Percentiles rank a stretch among this genome's conserved stretches.
These are phyloP conservation scores for Colletotrichum sp. DNA, from an alignment of 2,329 filamentous ascomycete species.

Conservation along the genomic window DNA sequence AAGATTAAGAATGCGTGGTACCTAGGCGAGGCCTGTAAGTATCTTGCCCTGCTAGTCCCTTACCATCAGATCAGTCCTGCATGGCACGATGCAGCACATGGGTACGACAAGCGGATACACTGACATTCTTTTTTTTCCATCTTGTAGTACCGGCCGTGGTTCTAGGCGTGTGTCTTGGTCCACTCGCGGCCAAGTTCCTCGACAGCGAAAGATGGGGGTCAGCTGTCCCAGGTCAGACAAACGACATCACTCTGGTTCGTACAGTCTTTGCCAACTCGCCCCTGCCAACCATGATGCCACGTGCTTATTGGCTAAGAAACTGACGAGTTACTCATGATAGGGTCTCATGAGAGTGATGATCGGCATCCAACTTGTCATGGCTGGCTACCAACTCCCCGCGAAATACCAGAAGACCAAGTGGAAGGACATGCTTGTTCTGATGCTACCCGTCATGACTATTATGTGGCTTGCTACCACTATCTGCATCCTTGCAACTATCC, in stretches of 20 bases:
- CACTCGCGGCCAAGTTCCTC: slow-evolving; percentile 58
- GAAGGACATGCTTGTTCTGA: slow-evolving; percentile 58
- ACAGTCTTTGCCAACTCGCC: not conserved
- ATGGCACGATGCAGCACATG: not conserved
- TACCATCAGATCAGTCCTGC: not conserved
- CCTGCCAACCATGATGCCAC: not conserved
- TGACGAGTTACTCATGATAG: slow-evolving; percentile 20
- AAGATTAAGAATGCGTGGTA: slow-evolving; percentile 60
- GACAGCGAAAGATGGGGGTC: slow-evolving; percentile 46
- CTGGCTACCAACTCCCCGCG: slow-evolving; percentile 65
- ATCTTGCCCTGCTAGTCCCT: not conserved
- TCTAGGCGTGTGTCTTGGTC: slow-evolving; percentile 59
- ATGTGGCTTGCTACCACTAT: slow-evolving; percentile 66
- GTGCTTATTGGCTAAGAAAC: not conserved
- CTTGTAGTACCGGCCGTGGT: slow-evolving; percentile 57
- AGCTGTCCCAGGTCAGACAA: slow-evolving; percentile 31
- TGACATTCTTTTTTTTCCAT: not conserved
- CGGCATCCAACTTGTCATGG: slow-evolving; percentile 67
- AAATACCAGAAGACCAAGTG: slow-evolving; percentile 55
- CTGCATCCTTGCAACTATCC: slow-evolving; percentile 60
- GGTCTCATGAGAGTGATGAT: slow-evolving; percentile 65
- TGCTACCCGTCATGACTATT: slow-evolving; percentile 65
- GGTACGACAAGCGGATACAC: not conserved
- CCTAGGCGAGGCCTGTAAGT: slow-evolving; percentile 58
- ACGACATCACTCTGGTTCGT: slow-evolving; percentile 44